These are phyloP conservation scores for Eucalyptus fibrosa DNA, from an alignment of 345 rosid genomes.

Conservation along the genomic window DNA sequence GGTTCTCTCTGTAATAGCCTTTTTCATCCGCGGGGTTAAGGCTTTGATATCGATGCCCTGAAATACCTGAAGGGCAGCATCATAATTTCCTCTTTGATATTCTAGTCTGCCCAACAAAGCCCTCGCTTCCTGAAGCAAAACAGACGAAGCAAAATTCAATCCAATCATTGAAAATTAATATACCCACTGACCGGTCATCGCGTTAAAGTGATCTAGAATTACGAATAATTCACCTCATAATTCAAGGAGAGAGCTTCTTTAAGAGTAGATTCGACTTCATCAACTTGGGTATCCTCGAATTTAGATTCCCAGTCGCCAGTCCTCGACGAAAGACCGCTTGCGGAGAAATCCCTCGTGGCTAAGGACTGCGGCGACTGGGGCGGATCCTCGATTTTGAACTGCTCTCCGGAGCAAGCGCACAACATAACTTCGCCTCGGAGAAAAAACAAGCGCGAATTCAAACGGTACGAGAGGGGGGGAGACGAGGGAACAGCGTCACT, in stretches of 20 bases:
- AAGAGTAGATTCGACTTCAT: conserved; percentile 92
- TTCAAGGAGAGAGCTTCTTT: conserved; percentile 95
- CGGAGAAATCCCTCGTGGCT: conserved; percentile 93
- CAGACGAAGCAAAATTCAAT: not conserved
- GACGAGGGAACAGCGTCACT: not conserved
- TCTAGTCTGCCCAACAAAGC: conserved; percentile 92
- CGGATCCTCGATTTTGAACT: conserved; percentile 77
- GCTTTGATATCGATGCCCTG: conserved; percentile 71
- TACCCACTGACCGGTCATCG: not conserved
- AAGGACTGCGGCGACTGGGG: conserved; percentile 86
- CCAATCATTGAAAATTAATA: not conserved
- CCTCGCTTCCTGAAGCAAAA: conserved; percentile 75
- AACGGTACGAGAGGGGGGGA: not conserved
- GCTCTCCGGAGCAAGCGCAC: conserved; percentile 98
- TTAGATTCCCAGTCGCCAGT: conserved; percentile 76
- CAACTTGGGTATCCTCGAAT: conserved; percentile 68
- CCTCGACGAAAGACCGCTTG: conserved; percentile 73
- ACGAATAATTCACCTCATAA: conserved; percentile 51
- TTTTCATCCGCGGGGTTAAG: conserved; percentile 56
- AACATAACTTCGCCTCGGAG: conserved; percentile 37
- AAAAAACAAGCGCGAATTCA: not conserved
- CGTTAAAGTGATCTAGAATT: not conserved
- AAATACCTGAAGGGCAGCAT: conserved; percentile 93
- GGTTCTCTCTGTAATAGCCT: conserved; percentile 53
- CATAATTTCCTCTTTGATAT: conserved; percentile 82